Percentiles rank a stretch among this genome's conserved stretches.
phyloP scores from a whole-genome alignment of 208 protist genomes.

The Acanthamoeba divionensis region DNA sequence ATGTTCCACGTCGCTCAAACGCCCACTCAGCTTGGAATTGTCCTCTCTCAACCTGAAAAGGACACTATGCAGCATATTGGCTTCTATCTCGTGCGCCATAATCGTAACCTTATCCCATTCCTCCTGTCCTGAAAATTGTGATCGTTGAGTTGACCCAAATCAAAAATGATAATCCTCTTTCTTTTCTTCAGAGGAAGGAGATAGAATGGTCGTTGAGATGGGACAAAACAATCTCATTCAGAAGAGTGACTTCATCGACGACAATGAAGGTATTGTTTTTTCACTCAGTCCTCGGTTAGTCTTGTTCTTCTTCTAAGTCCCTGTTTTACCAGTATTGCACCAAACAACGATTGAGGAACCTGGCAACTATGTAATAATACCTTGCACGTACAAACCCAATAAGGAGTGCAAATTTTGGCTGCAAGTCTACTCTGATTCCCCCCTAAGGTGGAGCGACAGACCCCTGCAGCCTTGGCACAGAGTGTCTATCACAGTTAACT shows the following conservation, averaged over 20 bases:
- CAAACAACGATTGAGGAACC: neutral
- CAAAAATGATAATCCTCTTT: too few relatives aligned
- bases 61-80: neutral
- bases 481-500: neutral
- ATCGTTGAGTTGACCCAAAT: too few relatives aligned
- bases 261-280: neutral
- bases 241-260: constrained; percentile 28
- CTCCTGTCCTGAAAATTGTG: neutral
- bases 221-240: neutral
- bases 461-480: neutral
- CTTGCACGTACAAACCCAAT: constrained; percentile 20
- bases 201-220: neutral
- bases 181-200: neutral
- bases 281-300: too few relatives aligned
- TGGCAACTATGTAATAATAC: constrained; percentile 12
- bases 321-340: neutral
- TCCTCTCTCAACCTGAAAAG: constrained; percentile 4
- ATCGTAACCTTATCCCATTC: neutral
- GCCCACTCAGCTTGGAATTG: neutral
- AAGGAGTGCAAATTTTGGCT: neutral
- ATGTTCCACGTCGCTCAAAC: neutral
- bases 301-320: too few relatives aligned
- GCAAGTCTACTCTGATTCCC: constrained; percentile 5
- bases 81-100: constrained; percentile 3
- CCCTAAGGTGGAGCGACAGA: too few relatives aligned